Percentiles rank a stretch among this genome's conserved stretches.
Conservation (phyloP, 2,329 filamentous ascomycete species). For the Lecanosticta acicola region DNA sequence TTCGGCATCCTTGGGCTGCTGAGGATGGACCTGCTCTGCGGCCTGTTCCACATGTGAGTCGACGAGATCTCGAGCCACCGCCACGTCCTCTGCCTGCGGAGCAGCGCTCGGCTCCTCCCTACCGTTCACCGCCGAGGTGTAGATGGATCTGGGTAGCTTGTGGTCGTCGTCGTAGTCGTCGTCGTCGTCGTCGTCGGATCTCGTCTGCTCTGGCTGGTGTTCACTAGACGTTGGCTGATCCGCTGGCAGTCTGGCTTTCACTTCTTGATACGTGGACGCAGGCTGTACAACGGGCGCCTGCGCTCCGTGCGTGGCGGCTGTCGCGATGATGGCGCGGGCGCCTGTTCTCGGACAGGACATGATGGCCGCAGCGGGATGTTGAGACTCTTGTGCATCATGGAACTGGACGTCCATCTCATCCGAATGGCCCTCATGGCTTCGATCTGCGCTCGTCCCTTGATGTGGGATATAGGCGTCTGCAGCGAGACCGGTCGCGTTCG, state of each 20-base stretch:
- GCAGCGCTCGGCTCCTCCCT: conserved; percentile 15
- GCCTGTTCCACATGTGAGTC: conserved; percentile 29
- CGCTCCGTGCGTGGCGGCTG: conserved; percentile 19
- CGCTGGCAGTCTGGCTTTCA: conserved; percentile 5
- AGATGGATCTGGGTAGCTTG: conserved; percentile 15
- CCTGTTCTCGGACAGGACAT: neutral
- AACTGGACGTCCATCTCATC: neutral
- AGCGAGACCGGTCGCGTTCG: conserved; percentile 17
- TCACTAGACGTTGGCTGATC: conserved; percentile 3
- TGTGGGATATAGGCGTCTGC: conserved; percentile 21
- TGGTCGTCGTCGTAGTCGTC: conserved; percentile 25
- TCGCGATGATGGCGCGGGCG: conserved; percentile 20
- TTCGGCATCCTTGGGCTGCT: conserved; percentile 31
- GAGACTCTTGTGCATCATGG: conserved; percentile 4
- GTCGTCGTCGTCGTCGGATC: conserved; percentile 11
- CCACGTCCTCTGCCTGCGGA: no score
- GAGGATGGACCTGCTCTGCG: conserved; percentile 30
- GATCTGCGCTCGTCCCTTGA: conserved; percentile 10
- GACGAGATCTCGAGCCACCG: conserved; percentile 28
- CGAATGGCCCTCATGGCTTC: no score
- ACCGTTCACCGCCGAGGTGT: conserved; percentile 7
- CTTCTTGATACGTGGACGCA: conserved; percentile 20
- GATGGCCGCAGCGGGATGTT: neutral
- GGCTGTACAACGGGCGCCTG: conserved; percentile 17
- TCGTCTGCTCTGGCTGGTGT: no score